Evolutionary conservation across 345 rosid genomes (phyloP), one percentile per base, ranked within the genome.

Genomic region (Brassica rapa): DNA sequence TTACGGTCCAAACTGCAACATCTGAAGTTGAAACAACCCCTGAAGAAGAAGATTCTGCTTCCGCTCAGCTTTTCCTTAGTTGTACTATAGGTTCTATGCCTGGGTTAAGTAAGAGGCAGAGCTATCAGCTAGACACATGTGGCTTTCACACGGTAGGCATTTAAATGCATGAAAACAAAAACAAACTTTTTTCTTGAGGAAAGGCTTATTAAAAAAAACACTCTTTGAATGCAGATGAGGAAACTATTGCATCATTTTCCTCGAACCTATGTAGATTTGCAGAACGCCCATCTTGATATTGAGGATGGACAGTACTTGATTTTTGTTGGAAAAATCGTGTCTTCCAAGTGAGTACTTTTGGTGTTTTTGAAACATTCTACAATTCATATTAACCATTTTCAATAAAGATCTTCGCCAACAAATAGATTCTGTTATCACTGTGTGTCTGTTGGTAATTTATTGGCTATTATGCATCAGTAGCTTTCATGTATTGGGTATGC

Each of bases 201-300:
- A 72, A 75, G 61, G 39, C 74, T 69, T 64, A 74, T 10, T 77
- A 14, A 11, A 76, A 62, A 63, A 12, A 76, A 21, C 61, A 66
- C 30, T 65, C 67, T 75, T 62, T 75, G 24, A 60, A 66, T 84
- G 84, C 89, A 91, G 97, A 69, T 91, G 62, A 83, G 93, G 81
- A 91, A 93, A 81, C 76, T 95, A 79, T 78, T 89, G 71, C 92
- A 90, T 85, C 97, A 93, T 87, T 95, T 93, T 82, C 98, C 99
- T 78, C 88, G 93, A 76, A 90, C 94, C 81, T 93, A 93, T 83
- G 99, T 88, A 53, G 98, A 93, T 85, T 85, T 91, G 77, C 94
- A 85, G 84, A 95, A 93, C 75, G 92, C 94, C 12, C 92, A 85
- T 25, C 81, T 78, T 82, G 94, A 88, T 76, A 82, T 93, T 61